Conservation (phyloP, 1,139 yeast genomes). For the Suhomyces guaymorum region DNA sequence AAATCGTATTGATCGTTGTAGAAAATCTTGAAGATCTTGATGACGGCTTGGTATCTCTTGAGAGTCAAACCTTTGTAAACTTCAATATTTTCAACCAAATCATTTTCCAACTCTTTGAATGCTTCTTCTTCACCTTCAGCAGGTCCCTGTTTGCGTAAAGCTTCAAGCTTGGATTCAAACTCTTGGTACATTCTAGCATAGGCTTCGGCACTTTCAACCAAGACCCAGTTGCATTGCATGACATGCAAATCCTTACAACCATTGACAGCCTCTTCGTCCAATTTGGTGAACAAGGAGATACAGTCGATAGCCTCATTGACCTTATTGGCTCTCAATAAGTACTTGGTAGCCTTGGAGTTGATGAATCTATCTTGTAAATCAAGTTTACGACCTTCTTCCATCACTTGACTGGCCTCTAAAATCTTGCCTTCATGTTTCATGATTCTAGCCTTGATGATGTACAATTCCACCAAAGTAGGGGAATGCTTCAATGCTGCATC, state of each 20-base stretch:
- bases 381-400: slow-evolving; percentile 71
- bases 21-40: slow-evolving; percentile 69
- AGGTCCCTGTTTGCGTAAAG: slow-evolving; percentile 16
- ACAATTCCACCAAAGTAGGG: slow-evolving; percentile 81
- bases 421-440: slow-evolving; percentile 68
- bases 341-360: slow-evolving; percentile 85
- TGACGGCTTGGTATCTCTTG: slow-evolving; percentile 72
- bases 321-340: slow-evolving; percentile 75
- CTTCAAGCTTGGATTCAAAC: slow-evolving; percentile 19
- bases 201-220: slow-evolving; percentile 83
- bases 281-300: slow-evolving; percentile 79
- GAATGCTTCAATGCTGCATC: slow-evolving; percentile 70
- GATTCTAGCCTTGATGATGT: slow-evolving; percentile 78
- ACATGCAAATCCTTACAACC: slow-evolving; percentile 85
- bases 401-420: slow-evolving; percentile 59
- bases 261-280: slow-evolving; percentile 69
- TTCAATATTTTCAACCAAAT: slow-evolving; percentile 36
- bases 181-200: slow-evolving; percentile 46
- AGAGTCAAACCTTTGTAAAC: slow-evolving; percentile 69
- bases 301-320: slow-evolving; percentile 74
- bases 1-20: slow-evolving; percentile 88
- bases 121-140: slow-evolving; percentile 21
- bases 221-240: slow-evolving; percentile 92
- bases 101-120: slow-evolving; percentile 31
- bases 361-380: slow-evolving; percentile 91